Conservation (phyloP, 306 rosid species). For the Cajanus cajan region DNA sequence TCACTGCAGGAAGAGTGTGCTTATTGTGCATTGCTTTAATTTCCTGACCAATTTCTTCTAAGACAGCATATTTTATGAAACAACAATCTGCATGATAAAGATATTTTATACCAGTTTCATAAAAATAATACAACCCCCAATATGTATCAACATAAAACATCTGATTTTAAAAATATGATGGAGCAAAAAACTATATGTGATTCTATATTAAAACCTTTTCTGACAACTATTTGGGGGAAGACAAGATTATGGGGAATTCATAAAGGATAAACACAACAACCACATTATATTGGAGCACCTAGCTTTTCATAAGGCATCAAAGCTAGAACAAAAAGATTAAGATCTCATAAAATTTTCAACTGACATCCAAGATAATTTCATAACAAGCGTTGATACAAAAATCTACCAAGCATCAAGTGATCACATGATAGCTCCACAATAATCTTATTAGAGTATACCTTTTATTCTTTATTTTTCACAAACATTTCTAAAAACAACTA, state of each 20-base stretch:
- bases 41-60: constrained; percentile 92
- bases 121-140: too few species aligned
- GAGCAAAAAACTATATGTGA: too few species aligned
- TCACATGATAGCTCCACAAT: neutral
- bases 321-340: constrained; percentile 9
- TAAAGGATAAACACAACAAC: neutral
- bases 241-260: constrained; percentile 3
- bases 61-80: constrained; percentile 87
- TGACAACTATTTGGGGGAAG: constrained; percentile 8
- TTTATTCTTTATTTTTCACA: neutral
- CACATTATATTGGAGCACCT: neutral
- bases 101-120: constrained; percentile 41
- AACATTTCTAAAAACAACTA: neutral
- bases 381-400: neutral
- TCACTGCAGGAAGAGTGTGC: constrained; percentile 94
- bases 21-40: constrained; percentile 94
- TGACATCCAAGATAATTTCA: neutral
- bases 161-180: neutral
- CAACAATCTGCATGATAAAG: constrained; percentile 90
- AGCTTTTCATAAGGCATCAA: neutral
- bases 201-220: too few species aligned
- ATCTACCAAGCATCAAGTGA: neutral
- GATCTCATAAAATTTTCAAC: constrained; percentile 1
- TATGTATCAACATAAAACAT: too few species aligned
- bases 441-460: neutral